Evolutionary conservation across 345 rosid genomes (phyloP).

Genomic region (Citrus cavaleriei): DNA sequence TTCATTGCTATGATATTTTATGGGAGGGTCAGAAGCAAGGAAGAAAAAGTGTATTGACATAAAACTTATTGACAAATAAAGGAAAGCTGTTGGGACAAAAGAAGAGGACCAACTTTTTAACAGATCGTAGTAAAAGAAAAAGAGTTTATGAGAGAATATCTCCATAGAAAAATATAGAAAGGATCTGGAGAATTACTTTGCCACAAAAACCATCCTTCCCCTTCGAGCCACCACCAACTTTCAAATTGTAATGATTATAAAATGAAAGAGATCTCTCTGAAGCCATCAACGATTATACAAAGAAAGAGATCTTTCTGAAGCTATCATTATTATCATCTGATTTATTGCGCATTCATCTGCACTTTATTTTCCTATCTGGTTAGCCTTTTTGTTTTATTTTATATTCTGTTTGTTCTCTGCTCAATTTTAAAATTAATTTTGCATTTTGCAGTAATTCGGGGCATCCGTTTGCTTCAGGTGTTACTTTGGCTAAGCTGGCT

Average conservation of each 20-base stretch:
- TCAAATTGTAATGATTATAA: neutral
- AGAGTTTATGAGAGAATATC: neutral
- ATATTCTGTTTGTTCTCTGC: conserved; percentile 8
- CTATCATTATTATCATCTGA: neutral
- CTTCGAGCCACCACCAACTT: neutral
- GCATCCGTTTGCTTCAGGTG: conserved; percentile 86
- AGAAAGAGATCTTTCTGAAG: neutral
- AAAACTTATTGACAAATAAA: neutral
- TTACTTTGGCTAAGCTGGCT: conserved; percentile 94
- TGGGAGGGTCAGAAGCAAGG: neutral
- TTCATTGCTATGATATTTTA: neutral
- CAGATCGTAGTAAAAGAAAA: neutral
- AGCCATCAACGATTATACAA: neutral
- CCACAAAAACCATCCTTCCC: neutral
- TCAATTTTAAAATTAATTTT: conserved; percentile 15
- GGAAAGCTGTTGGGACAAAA: neutral
- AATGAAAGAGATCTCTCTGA: neutral
- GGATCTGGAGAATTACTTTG: neutral
- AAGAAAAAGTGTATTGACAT: neutral
- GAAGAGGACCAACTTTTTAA: neutral
- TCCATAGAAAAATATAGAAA: neutral
- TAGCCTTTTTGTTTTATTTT: neutral
- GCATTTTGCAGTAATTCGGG: conserved; percentile 64
- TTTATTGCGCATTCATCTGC: neutral
- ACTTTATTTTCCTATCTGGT: neutral